Evolutionary conservation across 441 rosid species (phyloP), one percentile per base, ranked within the genome.

Genomic region (Populus tomentosa): DNA sequence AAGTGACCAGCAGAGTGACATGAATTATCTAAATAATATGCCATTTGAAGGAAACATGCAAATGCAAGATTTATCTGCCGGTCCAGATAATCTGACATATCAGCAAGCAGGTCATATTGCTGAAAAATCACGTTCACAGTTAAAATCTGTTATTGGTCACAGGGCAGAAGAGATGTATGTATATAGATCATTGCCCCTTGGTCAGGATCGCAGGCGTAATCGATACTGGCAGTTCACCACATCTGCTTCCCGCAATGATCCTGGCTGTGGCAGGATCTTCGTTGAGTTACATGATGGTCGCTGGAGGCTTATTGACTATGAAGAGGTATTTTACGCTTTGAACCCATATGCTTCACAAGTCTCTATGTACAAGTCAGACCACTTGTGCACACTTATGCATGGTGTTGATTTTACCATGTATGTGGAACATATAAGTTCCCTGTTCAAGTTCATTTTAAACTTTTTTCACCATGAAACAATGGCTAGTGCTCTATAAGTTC

Each of bases 191-290:
- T 86, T 92, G 86, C 98, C 98, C 23, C 85, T 94, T 24, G 98
- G 98, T 78, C 93, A 86, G 84, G 98, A 94, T 86, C 90, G 98
- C 64, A 87, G 98, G 69, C 92, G 88, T 63, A 94, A 92, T 75
- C 86, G 97, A 6, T 94, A 92, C 75, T 94, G 98, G 98, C 93
- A 82, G 73, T 94, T 94, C 85, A 81, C 87, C 24, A 82, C 93
- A 61, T 94, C 97, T 5, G 75, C 88, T 35, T 94, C 98, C 66
- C 56, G 77, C 77, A 86, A 82, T 83, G 97, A 94, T 83, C 98
- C 97, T 40, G 91, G 97, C 65, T 87, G 92, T 82, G 98, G 97
- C 66, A 87, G 98, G 80, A 87, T 92, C 65, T 92, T 94, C 32
- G 89, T 92, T 68, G 98, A 94, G 84, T 82, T 92, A 74, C 88